Percentiles rank a stretch among this genome's conserved stretches.
Evolutionary conservation across 1,139 yeast species (phyloP).

Genomic region (Taiozyma onychis): DNA sequence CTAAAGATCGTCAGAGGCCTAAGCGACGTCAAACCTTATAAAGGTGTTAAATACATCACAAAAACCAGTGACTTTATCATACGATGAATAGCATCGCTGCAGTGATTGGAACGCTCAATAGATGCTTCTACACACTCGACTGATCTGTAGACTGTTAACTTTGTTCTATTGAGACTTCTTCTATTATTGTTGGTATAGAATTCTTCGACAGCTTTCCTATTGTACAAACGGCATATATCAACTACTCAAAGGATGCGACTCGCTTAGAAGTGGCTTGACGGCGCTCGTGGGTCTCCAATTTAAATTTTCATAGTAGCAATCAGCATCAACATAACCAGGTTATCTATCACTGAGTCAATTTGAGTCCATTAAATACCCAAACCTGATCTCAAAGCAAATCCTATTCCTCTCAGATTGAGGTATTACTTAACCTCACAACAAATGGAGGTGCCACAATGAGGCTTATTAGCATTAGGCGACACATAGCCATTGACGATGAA

Average conservation of each 20-base stretch:
- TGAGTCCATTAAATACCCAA: background rate
- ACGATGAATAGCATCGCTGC: conserved; percentile 10
- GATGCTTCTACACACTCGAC: background rate
- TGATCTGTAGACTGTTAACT: no score
- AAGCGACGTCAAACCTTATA: conserved; percentile 72
- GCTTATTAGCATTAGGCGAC: no score
- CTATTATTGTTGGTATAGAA: no score
- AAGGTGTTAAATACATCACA: conserved; percentile 85
- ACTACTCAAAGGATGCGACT: no score
- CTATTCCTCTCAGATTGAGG: background rate
- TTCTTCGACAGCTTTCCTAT: no score
- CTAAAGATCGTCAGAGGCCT: conserved; percentile 58
- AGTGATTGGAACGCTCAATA: background rate
- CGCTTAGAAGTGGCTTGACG: no score
- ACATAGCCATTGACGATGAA: background rate
- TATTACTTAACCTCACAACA: background rate
- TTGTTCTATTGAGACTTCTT: no score
- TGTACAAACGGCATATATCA: no score
- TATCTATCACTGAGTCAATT: background rate
- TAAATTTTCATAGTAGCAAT: no score
- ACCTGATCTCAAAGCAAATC: background rate
- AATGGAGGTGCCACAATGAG: no score
- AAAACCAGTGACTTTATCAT: conserved; percentile 48
- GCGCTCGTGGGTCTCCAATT: no score
- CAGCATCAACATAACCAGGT: background rate